These are phyloP conservation scores for Dendrobium nobile DNA, from an alignment of 106 monocot genomes.

Conservation along the genomic window DNA sequence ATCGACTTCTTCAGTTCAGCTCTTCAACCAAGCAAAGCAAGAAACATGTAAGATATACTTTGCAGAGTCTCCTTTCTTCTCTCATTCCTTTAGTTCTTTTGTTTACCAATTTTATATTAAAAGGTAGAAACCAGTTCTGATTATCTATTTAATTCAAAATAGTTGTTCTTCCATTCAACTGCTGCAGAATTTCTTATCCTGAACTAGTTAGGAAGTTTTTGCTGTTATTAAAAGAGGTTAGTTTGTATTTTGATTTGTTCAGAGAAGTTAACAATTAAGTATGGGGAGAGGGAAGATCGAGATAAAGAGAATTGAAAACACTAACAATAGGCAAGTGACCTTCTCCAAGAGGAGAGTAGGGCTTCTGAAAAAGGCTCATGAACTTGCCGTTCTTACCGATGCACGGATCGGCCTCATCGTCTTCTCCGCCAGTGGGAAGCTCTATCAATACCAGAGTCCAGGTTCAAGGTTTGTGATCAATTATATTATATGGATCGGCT, in stretches of 20 bases:
- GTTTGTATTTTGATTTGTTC: background rate
- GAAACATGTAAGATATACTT: background rate
- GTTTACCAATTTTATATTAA: background rate
- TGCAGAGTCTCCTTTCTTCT: background rate
- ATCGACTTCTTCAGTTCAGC: no score
- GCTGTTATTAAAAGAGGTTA: background rate
- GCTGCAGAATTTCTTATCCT: no score
- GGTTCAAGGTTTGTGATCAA: slow-evolving; percentile 21
- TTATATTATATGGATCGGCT: background rate
- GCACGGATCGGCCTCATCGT: slow-evolving; percentile 57
- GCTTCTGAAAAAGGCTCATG: slow-evolving; percentile 68
- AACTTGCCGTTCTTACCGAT: slow-evolving; percentile 59
- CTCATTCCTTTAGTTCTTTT: slow-evolving; percentile 5
- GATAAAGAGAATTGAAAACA: slow-evolving; percentile 71
- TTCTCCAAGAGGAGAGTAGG: slow-evolving; percentile 69
- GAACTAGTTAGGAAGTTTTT: background rate
- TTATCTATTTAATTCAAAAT: slow-evolving; percentile 2
- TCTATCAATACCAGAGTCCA: slow-evolving; percentile 56
- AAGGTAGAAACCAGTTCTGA: background rate
- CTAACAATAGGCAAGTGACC: slow-evolving; percentile 60
- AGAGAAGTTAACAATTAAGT: background rate
- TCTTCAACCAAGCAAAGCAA: slow-evolving; percentile 22
- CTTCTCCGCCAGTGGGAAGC: slow-evolving; percentile 55
- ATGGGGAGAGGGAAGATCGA: slow-evolving; percentile 79
- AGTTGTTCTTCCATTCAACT: background rate